Conservation (phyloP, 2,329 filamentous ascomycete species). For the Paraphoma chrysanthemicola region DNA sequence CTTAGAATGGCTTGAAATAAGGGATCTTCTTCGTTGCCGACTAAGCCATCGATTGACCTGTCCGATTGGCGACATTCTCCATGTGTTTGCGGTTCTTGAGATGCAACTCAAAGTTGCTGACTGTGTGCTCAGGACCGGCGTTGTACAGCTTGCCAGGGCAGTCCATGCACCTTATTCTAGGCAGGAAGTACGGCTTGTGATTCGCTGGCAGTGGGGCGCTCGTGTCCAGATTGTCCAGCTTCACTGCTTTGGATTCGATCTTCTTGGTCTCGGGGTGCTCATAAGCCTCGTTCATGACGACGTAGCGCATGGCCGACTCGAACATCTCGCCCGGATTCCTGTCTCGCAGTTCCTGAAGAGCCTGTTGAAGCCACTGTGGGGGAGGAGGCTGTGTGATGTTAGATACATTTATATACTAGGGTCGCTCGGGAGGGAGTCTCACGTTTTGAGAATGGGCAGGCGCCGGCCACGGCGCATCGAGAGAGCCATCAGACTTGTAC, state of each 20-base stretch:
- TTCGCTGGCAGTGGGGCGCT: constrained; percentile 65
- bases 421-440: constrained; percentile 48
- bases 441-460: constrained; percentile 67
- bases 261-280: constrained; percentile 63
- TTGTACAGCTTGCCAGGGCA: constrained; percentile 95
- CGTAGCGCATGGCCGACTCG: constrained; percentile 90
- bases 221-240: constrained; percentile 54
- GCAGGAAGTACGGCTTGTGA: constrained; percentile 81
- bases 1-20: background rate
- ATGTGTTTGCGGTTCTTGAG: constrained; percentile 80
- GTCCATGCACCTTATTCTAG: constrained; percentile 88
- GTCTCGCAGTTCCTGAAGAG: constrained; percentile 74
- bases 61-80: constrained; percentile 44
- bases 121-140: constrained; percentile 81
- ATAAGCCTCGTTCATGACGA: constrained; percentile 70
- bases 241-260: constrained; percentile 56
- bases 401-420: constrained; percentile 11
- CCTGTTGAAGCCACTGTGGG: constrained; percentile 81
- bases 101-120: constrained; percentile 92
- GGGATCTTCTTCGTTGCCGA: background rate
- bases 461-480: constrained; percentile 69
- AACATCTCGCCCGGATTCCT: constrained; percentile 82
- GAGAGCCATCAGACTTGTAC: constrained; percentile 60
- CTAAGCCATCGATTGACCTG: constrained; percentile 19
- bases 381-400: constrained; percentile 72